Conservation (phyloP, 192 early-diverging fungal genomes). For the Funneliformis mosseae region DNA sequence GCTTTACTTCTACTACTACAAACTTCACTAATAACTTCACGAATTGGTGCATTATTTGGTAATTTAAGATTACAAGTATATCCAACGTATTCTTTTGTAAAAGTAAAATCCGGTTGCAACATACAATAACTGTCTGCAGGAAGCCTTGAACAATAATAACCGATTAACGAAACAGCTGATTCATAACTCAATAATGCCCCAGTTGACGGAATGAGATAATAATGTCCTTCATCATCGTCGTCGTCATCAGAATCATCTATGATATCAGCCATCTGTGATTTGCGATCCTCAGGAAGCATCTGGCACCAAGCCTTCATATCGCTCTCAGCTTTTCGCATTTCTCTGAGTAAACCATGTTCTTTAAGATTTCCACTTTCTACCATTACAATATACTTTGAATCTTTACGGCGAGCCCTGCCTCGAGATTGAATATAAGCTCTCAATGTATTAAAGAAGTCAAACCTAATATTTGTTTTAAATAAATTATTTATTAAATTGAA, state of each 20-base stretch:
- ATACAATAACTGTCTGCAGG: slow-evolving; percentile 63
- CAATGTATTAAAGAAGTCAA: slow-evolving; percentile 74
- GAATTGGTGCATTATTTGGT: slow-evolving; percentile 66
- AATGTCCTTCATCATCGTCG: slow-evolving; percentile 37
- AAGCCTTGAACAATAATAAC: slow-evolving; percentile 76
- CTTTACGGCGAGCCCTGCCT: slow-evolving; percentile 74
- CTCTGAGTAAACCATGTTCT: slow-evolving; percentile 41
- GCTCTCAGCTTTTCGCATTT: slow-evolving; percentile 52
- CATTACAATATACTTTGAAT: slow-evolving; percentile 80
- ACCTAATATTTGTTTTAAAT: slow-evolving; percentile 44
- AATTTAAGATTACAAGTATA: slow-evolving; percentile 55
- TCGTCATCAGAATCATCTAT: slow-evolving; percentile 10
- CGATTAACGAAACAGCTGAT: slow-evolving; percentile 63
- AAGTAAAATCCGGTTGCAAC: slow-evolving; percentile 57
- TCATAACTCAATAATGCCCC: slow-evolving; percentile 73
- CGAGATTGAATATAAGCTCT: slow-evolving; percentile 89
- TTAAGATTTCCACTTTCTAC: slow-evolving; percentile 52
- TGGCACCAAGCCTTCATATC: slow-evolving; percentile 68
- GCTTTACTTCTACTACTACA: slow-evolving; percentile 63
- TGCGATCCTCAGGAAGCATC: slow-evolving; percentile 44
- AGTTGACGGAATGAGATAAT: slow-evolving; percentile 62
- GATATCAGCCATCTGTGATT: slow-evolving; percentile 19
- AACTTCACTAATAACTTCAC: slow-evolving; percentile 51
- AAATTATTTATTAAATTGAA: background rate
- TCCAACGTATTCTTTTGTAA: slow-evolving; percentile 36